Evolutionary conservation across 208 protist species (phyloP).

Genomic region (Crithidia fasciculata): DNA sequence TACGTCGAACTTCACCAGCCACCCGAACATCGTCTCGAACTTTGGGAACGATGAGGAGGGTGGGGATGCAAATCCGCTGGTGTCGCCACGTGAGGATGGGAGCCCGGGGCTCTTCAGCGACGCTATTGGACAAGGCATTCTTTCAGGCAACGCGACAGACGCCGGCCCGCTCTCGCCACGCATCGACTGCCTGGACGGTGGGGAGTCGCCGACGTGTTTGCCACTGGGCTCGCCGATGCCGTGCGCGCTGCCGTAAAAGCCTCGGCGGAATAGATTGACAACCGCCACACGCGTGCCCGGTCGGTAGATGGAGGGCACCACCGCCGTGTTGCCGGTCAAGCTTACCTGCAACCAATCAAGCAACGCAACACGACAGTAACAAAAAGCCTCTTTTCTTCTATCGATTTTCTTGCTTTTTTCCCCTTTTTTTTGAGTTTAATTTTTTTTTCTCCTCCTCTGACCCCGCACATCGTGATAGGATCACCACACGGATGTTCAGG

Average conservation of each 20-base stretch:
- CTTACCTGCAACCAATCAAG: too few relatives aligned
- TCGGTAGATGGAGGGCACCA: too few relatives aligned
- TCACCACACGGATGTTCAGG: too few relatives aligned
- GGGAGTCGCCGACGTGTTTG: not conserved
- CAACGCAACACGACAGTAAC: not conserved
- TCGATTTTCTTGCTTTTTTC: too few relatives aligned
- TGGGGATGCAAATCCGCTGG: conserved; percentile 9
- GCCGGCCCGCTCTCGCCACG: conserved; percentile 32
- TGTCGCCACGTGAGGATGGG: conserved; percentile 9
- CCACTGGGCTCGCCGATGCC: conserved; percentile 1
- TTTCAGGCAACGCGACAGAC: conserved; percentile 41
- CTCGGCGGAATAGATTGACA: too few relatives aligned
- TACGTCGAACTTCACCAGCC: not conserved
- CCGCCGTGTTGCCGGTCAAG: too few relatives aligned
- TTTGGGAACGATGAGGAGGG: conserved; percentile 10
- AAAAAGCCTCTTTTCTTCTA: conserved; percentile 5
- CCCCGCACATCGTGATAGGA: too few relatives aligned
- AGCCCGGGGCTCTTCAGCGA: conserved; percentile 39
- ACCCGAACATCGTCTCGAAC: conserved; percentile 22
- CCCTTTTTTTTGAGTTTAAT: too few relatives aligned
- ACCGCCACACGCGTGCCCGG: too few relatives aligned
- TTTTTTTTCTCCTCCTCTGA: too few relatives aligned
- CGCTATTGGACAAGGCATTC: conserved; percentile 37
- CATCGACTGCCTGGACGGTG: conserved; percentile 29
- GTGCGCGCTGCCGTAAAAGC: not conserved